Percentiles rank a stretch among this genome's conserved stretches.
phyloP scores from a whole-genome alignment of 495 filamentous ascomycete genomes.

The Cryomyces minteri region DNA sequence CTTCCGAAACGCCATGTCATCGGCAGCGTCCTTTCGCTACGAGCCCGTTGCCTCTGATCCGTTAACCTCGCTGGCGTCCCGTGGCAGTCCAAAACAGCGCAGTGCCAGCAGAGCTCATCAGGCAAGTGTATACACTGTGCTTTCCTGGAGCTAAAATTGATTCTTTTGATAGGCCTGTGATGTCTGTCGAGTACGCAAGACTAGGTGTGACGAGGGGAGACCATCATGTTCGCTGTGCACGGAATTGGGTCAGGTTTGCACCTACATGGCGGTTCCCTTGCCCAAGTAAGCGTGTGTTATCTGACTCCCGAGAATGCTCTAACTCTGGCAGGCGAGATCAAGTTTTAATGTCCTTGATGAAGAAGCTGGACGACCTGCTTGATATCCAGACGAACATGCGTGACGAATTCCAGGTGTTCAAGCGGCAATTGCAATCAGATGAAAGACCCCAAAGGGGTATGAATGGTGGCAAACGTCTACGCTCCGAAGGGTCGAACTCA shows the following conservation, averaged over 20 bases:
- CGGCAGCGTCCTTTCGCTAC: no score
- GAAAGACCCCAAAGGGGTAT: no score
- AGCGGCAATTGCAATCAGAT: slow-evolving; percentile 2
- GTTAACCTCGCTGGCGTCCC: no score
- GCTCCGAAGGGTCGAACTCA: not conserved
- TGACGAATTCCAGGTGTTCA: slow-evolving; percentile 8
- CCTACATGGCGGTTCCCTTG: slow-evolving; percentile 45
- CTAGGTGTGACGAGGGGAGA: slow-evolving; percentile 44
- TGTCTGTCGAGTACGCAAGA: slow-evolving; percentile 47
- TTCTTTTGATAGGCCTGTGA: slow-evolving; percentile 37
- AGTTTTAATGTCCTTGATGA: slow-evolving; percentile 14
- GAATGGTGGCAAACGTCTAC: not conserved
- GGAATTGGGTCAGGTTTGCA: slow-evolving; percentile 38
- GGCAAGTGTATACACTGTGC: no score
- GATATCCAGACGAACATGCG: not conserved
- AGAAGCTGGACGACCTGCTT: not conserved
- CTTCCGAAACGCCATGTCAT: no score
- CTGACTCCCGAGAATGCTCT: slow-evolving; percentile 10
- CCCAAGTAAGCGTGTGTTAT: slow-evolving; percentile 34
- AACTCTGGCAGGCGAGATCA: slow-evolving; percentile 18
- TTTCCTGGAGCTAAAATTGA: no score
- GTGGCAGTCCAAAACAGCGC: no score
- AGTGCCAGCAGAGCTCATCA: no score
- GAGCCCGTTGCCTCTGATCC: no score
- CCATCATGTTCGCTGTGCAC: slow-evolving; percentile 23